Evolutionary conservation across 1,284 basidiomycete genomes (phyloP).

Genomic region (Ceratobasidium sp.): DNA sequence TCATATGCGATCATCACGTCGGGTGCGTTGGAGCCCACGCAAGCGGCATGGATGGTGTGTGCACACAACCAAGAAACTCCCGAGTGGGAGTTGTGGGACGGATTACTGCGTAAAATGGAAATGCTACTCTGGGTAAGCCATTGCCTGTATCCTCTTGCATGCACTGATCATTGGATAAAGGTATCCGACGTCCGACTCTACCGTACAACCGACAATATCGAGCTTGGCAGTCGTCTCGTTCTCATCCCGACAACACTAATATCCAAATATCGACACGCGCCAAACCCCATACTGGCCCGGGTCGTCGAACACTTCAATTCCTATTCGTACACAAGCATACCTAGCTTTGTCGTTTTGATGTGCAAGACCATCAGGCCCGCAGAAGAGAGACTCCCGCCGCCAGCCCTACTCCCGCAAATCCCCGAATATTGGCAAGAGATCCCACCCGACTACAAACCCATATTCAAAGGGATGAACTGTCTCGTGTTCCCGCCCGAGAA

Average conservation of each 20-base stretch:
- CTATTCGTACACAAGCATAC: background rate
- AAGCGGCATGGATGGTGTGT: conserved; percentile 24
- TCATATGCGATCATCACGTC: conserved; percentile 9
- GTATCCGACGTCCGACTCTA: conserved; percentile 11
- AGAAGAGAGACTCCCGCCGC: conserved; percentile 2
- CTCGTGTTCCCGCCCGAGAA: background rate
- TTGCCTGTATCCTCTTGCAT: background rate
- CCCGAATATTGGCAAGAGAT: conserved; percentile 29
- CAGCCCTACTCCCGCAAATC: conserved; percentile 1
- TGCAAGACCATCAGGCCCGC: background rate
- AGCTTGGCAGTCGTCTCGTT: conserved; percentile 13
- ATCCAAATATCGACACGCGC: conserved; percentile 4
- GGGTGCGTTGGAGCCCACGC: conserved; percentile 14
- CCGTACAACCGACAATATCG: background rate
- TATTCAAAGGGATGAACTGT: conserved; percentile 8
- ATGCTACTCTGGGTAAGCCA: conserved; percentile 1
- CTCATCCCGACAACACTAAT: conserved; percentile 17
- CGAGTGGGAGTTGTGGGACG: conserved; percentile 19
- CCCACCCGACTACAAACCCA: conserved; percentile 4
- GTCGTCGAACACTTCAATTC: conserved; percentile 13
- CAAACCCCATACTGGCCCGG: background rate
- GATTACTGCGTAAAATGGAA: conserved; percentile 20
- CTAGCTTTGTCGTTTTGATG: conserved; percentile 17
- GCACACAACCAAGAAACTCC: background rate
- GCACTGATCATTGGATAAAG: background rate